Base-by-base conservation (phyloP, 768 basidiomycete species). In the Termitomyces sp. region DNA sequence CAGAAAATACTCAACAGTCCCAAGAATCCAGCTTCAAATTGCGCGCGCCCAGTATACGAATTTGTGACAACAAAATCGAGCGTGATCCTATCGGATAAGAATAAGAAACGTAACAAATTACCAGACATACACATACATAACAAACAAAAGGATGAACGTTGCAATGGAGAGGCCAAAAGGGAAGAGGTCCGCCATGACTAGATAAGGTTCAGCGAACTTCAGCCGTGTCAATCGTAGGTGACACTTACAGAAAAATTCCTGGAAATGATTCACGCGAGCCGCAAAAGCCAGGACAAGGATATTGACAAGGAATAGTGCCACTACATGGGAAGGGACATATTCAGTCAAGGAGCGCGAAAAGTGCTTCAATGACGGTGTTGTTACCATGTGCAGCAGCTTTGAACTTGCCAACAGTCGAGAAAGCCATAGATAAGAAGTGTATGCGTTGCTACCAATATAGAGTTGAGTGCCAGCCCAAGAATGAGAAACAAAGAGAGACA, bases 171-270 rank as follows among this genome's bases (percentile, higher is more conserved):
- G 77, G n/a, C 74, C 79, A 58, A 86, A 74, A n/a, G 86, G 86
- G 68, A 85, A 84, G 24, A 84, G 69, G 71, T 86, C 85, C 6
- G 86, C 86, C 50, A 82, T 72, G 68, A 80, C 84, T 86, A 35
- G 1, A 39, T 22, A 18, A n/a, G 35, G 7, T 48, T 22, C 40
- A 18, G 15, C 20, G 46, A 51, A 35, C 18, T 20, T 38, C 38
- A 35, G 33, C 2, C 18, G 39, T 1, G n/a, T 36, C 36, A 49
- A 22, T 36, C 8, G n/a, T 24, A 16, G 48, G 32, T 49, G 35
- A 11, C n/a, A 75, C 82, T 66, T 60, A 86, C 85, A 87, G 74
- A 82, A 87, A 70, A 80, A 88, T 28, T 83, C 82, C 67, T 85
- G 82, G 68, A 82, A 86, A 24, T 72, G 66, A 71, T 86, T 86